These are phyloP conservation scores for barrel medic (Medicago truncatula) DNA, from an alignment of 306 rosid species.

Conservation along the genomic window MtrunA17r5.0-ANR NC_053047.1:11456501-11457000, in stretches of 20 bases:
- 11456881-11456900: slow-evolving; percentile 3
- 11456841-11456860: neutral
- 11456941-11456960: slow-evolving; percentile 87
- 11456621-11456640: no score
- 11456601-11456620: neutral
- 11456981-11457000: slow-evolving; percentile 98
- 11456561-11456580: neutral
- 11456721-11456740: no score
- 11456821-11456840: neutral
- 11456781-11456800: slow-evolving; percentile 27
- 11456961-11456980: slow-evolving; percentile 96
- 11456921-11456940: slow-evolving; percentile 99
- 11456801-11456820: neutral
- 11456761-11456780: slow-evolving; percentile 3
- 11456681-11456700: no score
- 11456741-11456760: no score
- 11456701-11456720: no score
- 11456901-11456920: slow-evolving; percentile 75
- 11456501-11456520: no score
- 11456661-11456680: no score
- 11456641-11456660: no score
- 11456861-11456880: slow-evolving; percentile 33
- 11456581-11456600: no score
- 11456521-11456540: no score
- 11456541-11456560: neutral